phyloP scores from a whole-genome alignment of 306 rosid genomes.

The Parietaria judaica region DNA sequence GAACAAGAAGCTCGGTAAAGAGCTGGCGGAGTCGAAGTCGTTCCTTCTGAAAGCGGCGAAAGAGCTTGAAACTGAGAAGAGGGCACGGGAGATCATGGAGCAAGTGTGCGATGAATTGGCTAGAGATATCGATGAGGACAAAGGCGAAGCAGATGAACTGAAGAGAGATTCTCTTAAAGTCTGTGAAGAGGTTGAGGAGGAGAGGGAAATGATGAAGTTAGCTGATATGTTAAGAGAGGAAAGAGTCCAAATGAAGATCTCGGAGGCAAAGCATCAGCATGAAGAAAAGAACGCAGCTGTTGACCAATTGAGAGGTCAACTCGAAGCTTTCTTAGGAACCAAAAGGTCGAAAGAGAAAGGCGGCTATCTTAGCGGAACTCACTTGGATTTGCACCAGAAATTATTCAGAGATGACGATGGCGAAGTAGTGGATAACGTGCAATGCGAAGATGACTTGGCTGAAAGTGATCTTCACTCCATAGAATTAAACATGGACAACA shows the following conservation, averaged over 20 bases:
- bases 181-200: constrained; percentile 59
- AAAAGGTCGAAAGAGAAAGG: constrained; percentile 63
- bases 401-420: constrained; percentile 67
- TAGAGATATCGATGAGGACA: constrained; percentile 61
- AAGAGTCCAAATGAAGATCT: constrained; percentile 64
- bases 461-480: constrained; percentile 93
- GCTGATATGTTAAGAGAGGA: constrained; percentile 60
- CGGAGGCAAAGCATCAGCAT: constrained; percentile 60
- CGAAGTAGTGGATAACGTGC: constrained; percentile 68
- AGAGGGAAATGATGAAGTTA: constrained; percentile 65
- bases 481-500: constrained; percentile 86
- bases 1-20: constrained; percentile 92
- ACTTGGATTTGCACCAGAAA: constrained; percentile 33
- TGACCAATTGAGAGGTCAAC: constrained; percentile 75
- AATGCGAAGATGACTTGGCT: constrained; percentile 66
- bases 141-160: constrained; percentile 44
- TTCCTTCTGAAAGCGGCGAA: constrained; percentile 71
- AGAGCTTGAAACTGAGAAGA: constrained; percentile 86
- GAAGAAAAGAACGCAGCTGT: constrained; percentile 78
- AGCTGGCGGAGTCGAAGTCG: constrained; percentile 81
- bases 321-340: constrained; percentile 72
- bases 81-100: constrained; percentile 85
- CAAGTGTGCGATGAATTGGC: constrained; percentile 82
- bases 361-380: constrained; percentile 50
- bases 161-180: constrained; percentile 51